A percentile compares a stretch with the other conserved stretches of the same genome.
phyloP scores from a whole-genome alignment of 345 rosid genomes.

The Arabidopsis arenosa region DNA sequence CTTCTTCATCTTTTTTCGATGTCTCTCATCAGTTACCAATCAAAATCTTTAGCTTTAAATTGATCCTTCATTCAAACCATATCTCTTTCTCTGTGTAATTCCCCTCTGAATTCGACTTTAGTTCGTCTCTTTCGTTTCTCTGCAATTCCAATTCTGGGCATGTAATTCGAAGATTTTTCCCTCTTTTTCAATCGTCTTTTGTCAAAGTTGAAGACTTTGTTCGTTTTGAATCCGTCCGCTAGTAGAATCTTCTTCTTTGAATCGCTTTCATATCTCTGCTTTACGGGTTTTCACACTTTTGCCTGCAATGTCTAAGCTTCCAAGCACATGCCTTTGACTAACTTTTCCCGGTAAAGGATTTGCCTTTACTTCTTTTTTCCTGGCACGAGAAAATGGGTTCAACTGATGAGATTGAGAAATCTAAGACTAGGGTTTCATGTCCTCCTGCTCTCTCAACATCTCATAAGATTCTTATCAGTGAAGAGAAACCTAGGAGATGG shows the following conservation, averaged over 20 bases:
- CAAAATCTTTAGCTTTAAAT: background rate
- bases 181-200: background rate
- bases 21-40: background rate
- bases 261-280: constrained; percentile 36
- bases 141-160: constrained; percentile 17
- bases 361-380: background rate
- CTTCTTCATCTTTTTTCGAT: background rate
- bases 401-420: constrained; percentile 50
- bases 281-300: constrained; percentile 23
- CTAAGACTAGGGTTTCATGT: constrained; percentile 43
- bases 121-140: constrained; percentile 20
- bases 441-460: constrained; percentile 53
- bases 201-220: constrained; percentile 39
- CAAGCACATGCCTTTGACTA: constrained; percentile 38
- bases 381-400: constrained; percentile 51
- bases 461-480: constrained; percentile 45
- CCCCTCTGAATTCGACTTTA: background rate
- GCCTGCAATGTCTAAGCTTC: constrained; percentile 30
- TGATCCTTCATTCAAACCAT: background rate
- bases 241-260: constrained; percentile 18
- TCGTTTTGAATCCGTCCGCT: constrained; percentile 24
- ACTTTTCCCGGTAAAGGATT: constrained; percentile 25
- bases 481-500: constrained; percentile 43
- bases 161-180: constrained; percentile 4
- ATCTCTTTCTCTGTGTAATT: background rate